Percentiles rank a stretch among this genome's conserved stretches.
Conservation (phyloP, 305 asterid genomes). For the Fraxinus sp. region DNA sequence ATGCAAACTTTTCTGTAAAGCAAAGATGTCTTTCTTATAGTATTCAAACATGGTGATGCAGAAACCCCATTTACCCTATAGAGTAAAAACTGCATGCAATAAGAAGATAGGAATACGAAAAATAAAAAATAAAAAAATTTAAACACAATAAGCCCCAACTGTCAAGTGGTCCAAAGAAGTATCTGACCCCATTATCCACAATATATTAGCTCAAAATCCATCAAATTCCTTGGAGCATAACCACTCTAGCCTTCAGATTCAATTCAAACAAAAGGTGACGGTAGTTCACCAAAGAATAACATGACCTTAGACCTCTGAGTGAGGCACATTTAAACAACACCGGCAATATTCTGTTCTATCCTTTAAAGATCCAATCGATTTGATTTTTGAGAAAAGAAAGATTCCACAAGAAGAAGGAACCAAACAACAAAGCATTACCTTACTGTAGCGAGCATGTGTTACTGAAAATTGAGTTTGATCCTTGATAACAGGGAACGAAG, state of each 20-base stretch:
- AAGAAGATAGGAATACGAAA: background rate
- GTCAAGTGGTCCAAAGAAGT: background rate
- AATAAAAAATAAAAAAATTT: background rate
- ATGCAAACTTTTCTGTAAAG: background rate
- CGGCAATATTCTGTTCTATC: background rate
- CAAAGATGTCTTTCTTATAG: background rate
- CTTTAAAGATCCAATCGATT: background rate
- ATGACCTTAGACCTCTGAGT: background rate
- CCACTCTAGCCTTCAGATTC: background rate
- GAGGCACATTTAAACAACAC: background rate
- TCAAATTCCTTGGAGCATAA: background rate
- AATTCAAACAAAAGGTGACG: background rate
- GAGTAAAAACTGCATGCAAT: background rate
- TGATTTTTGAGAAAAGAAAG: constrained; percentile 11
- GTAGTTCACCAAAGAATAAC: background rate
- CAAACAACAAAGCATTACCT: constrained; percentile 47
- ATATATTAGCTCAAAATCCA: background rate
- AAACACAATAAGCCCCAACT: background rate
- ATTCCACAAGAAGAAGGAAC: background rate
- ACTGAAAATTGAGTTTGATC: constrained; percentile 96
- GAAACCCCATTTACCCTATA: background rate
- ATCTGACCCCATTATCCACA: background rate
- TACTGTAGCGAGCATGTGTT: constrained; percentile 90
- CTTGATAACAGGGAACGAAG: constrained; percentile 89
- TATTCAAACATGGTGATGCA: background rate